A percentile compares a stretch with the other conserved stretches of the same genome.
These are phyloP conservation scores for Vararia minispora DNA, from an alignment of 768 basidiomycete species.

Conservation along the genomic window DNA sequence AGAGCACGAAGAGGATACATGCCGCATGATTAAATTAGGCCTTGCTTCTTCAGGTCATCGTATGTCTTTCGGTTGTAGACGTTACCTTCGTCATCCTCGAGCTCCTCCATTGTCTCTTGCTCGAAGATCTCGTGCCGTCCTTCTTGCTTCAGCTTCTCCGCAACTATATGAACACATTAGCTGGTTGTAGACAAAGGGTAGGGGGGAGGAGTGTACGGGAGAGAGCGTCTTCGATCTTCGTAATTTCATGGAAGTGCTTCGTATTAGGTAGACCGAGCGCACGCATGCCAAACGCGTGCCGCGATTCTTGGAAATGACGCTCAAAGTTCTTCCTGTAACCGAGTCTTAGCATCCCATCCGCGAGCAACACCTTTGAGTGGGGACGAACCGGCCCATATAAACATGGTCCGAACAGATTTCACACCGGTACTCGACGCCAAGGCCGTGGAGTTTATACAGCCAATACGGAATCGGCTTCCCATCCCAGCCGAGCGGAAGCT, in stretches of 20 bases:
- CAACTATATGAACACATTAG: slow-evolving; percentile 41
- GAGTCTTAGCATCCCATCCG: slow-evolving; percentile 3
- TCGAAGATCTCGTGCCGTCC: slow-evolving; percentile 90
- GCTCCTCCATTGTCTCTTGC: slow-evolving; percentile 93
- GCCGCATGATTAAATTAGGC: slow-evolving; percentile 62
- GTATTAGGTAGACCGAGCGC: slow-evolving; percentile 96
- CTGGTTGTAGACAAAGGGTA: background rate
- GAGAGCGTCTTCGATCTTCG: slow-evolving; percentile 91
- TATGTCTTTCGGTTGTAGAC: slow-evolving; percentile 99
- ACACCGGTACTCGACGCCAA: slow-evolving; percentile 96
- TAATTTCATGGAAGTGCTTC: slow-evolving; percentile 99
- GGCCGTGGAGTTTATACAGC: slow-evolving; percentile 94
- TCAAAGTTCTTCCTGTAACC: slow-evolving; percentile 82
- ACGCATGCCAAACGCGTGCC: slow-evolving; percentile 97
- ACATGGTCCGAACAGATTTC: slow-evolving; percentile 97
- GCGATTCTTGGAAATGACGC: slow-evolving; percentile 92
- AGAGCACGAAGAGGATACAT: too few relatives aligned
- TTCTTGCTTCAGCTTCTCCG: slow-evolving; percentile 94
- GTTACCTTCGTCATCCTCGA: slow-evolving; percentile 97
- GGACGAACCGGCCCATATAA: slow-evolving; percentile 82
- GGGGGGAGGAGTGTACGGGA: slow-evolving; percentile 61
- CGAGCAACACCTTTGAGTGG: slow-evolving; percentile 1
- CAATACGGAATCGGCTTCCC: slow-evolving; percentile 99
- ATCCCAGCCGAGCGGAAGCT: slow-evolving; percentile 95
- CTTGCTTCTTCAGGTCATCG: slow-evolving; percentile 93